Evolutionary conservation across 2,329 filamentous ascomycete genomes (phyloP).

Genomic region (Amphichorda felina): DNA sequence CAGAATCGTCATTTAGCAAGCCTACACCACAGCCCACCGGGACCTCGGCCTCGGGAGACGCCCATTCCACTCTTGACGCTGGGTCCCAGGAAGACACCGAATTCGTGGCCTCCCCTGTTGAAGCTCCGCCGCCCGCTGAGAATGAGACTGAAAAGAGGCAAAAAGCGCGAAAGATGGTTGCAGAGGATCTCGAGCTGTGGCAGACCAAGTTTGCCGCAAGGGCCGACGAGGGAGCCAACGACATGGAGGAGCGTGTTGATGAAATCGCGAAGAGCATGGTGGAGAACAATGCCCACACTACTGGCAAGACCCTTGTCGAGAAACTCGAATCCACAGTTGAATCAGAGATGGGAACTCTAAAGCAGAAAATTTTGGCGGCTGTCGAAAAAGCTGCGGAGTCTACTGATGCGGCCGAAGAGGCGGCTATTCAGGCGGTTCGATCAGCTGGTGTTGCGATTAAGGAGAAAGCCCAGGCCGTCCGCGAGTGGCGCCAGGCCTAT

Average conservation of each 20-base stretch:
- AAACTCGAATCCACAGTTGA: slow-evolving; percentile 58
- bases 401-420: slow-evolving; percentile 25
- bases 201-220: slow-evolving; percentile 79
- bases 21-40: slow-evolving; percentile 15
- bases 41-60: slow-evolving; percentile 11
- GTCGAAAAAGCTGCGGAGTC: slow-evolving; percentile 35
- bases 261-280: slow-evolving; percentile 47
- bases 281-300: slow-evolving; percentile 49
- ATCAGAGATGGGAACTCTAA: slow-evolving; percentile 52
- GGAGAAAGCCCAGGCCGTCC: slow-evolving; percentile 62
- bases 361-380: slow-evolving; percentile 46
- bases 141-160: slow-evolving; percentile 42
- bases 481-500: slow-evolving; percentile 64
- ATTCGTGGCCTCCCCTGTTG: slow-evolving; percentile 17
- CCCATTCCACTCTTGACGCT: slow-evolving; percentile 3
- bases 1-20: slow-evolving; percentile 20
- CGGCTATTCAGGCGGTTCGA: slow-evolving; percentile 43
- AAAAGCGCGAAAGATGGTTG: slow-evolving; percentile 54
- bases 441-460: slow-evolving; percentile 62
- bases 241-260: slow-evolving; percentile 60
- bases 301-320: slow-evolving; percentile 54
- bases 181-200: slow-evolving; percentile 72
- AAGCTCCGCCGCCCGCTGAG: slow-evolving; percentile 31
- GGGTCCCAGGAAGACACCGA: slow-evolving; percentile 10
- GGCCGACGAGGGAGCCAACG: slow-evolving; percentile 63